phyloP scores from a whole-genome alignment of 1,284 basidiomycete genomes.

The Sporisorium graminicola region DNA sequence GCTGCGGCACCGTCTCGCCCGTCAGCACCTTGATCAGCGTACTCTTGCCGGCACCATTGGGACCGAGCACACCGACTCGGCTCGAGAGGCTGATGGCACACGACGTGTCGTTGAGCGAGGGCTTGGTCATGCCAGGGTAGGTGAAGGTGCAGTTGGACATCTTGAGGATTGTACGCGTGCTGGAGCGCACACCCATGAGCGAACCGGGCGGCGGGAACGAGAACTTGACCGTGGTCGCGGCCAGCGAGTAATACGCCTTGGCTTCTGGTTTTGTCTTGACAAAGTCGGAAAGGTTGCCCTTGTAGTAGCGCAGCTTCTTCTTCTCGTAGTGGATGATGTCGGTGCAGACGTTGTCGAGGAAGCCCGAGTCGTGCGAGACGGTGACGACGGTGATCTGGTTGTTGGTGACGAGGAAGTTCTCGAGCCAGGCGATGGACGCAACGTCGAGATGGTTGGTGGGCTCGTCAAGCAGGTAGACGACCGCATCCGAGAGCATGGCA shows the following conservation, averaged over 20 bases:
- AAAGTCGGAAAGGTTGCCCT: slow-evolving; percentile 91
- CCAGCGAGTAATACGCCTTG: slow-evolving; percentile 96
- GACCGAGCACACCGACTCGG: slow-evolving; percentile 71
- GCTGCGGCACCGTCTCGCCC: slow-evolving; percentile 92
- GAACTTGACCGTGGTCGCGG: slow-evolving; percentile 94
- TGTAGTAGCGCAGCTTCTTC: slow-evolving; percentile 97
- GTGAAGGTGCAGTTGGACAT: slow-evolving; percentile 92
- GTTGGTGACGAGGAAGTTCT: slow-evolving; percentile 77
- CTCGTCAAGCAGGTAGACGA: slow-evolving; percentile 90
- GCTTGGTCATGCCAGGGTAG: slow-evolving; percentile 86
- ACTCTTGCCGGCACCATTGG: slow-evolving; percentile 73
- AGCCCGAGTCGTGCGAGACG: slow-evolving; percentile 97
- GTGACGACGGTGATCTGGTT: slow-evolving; percentile 82
- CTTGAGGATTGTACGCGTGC: slow-evolving; percentile 95
- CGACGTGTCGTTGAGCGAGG: slow-evolving; percentile 88
- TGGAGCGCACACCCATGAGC: slow-evolving; percentile 96
- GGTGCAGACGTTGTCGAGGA: slow-evolving; percentile 95
- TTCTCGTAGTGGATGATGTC: slow-evolving; percentile 98
- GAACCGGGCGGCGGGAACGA: slow-evolving; percentile 95
- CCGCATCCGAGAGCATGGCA: slow-evolving; percentile 74
- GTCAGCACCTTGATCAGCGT: slow-evolving; percentile 98
- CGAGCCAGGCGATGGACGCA: slow-evolving; percentile 91
- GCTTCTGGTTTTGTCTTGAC: slow-evolving; percentile 93
- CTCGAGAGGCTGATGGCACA: slow-evolving; percentile 87
- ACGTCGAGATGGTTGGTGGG: slow-evolving; percentile 85